phyloP scores from a whole-genome alignment of 495 filamentous ascomycete species.

The Annulohypoxylon moriforme region DNA sequence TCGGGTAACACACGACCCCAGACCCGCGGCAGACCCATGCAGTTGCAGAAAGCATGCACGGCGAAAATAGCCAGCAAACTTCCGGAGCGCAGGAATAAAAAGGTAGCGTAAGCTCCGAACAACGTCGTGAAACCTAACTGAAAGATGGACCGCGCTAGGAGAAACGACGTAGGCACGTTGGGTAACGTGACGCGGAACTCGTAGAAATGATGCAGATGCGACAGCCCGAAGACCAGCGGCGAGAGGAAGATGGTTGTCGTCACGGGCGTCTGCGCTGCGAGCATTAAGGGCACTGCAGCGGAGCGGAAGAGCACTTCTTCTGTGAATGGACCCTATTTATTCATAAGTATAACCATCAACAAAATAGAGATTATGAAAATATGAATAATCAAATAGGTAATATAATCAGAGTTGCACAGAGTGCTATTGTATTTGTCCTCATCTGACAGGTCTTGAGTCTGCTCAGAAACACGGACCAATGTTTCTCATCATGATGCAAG shows the following conservation, averaged over 20 bases:
- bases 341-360: constrained; percentile 5
- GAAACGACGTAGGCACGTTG: constrained; percentile 66
- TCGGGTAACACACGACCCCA: constrained; percentile 77
- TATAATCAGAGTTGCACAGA: constrained; percentile 83
- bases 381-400: not conserved
- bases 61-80: constrained; percentile 77
- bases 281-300: constrained; percentile 80
- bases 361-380: not conserved
- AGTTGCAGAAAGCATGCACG: constrained; percentile 92
- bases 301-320: constrained; percentile 96
- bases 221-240: constrained; percentile 93
- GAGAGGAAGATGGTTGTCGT: constrained; percentile 76
- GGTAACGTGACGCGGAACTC: constrained; percentile 90
- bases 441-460: constrained; percentile 93
- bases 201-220: constrained; percentile 95
- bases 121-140: constrained; percentile 94
- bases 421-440: constrained; percentile 82
- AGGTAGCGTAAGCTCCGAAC: constrained; percentile 93
- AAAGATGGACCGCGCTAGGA: constrained; percentile 74
- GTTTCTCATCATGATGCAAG: constrained; percentile 65
- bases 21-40: constrained; percentile 85
- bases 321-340: constrained; percentile 79
- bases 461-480: constrained; percentile 99
- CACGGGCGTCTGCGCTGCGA: constrained; percentile 73
- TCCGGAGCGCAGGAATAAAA: constrained; percentile 88